Evolutionary conservation across 345 rosid genomes (phyloP).

Genomic region (Citrus sinensis): DVS_A1.0 CM039164.1:26079001-26079500

Average conservation of each 20-base stretch:
- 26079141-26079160: constrained; percentile 41
- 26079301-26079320: constrained; percentile 41
- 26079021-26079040: constrained; percentile 25
- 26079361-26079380: constrained; percentile 63
- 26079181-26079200: constrained; percentile 19
- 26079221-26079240: constrained; percentile 17
- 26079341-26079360: constrained; percentile 47
- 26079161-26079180: constrained; percentile 23
- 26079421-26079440: constrained; percentile 72
- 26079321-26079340: constrained; percentile 35
- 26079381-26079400: constrained; percentile 40
- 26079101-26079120: constrained; percentile 19
- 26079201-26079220: constrained; percentile 43
- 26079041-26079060: too few species aligned
- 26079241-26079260: constrained; percentile 22
- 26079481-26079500: constrained; percentile 19
- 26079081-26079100: constrained; percentile 23
- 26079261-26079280: constrained; percentile 54
- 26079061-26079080: constrained; percentile 4
- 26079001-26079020: constrained; percentile 30
- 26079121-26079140: constrained; percentile 28
- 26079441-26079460: constrained; percentile 74
- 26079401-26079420: constrained; percentile 79
- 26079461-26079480: constrained; percentile 27
- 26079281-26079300: constrained; percentile 67